A percentile compares a stretch with the other conserved stretches of the same genome.
Conservation (phyloP, 495 filamentous ascomycete genomes). For the Neurospora tetrasperma region DNA sequence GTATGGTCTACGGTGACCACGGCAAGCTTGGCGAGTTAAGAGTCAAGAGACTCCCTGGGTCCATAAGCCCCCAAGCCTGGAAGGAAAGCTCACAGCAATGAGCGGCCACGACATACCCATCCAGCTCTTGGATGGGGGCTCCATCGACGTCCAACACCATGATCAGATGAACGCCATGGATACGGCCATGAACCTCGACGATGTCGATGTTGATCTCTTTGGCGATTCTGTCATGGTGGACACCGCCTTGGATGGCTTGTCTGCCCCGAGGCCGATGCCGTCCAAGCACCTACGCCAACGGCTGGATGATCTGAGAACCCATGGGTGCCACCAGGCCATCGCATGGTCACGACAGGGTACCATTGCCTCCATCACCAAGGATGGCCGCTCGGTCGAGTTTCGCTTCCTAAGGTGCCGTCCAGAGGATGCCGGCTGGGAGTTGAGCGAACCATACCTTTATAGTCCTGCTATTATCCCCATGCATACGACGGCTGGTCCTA, state of each 20-base stretch:
- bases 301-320: slow-evolving; percentile 65
- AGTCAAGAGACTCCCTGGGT: background rate
- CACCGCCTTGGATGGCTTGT: slow-evolving; percentile 37
- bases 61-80: background rate
- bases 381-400: slow-evolving; percentile 57
- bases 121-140: slow-evolving; percentile 19
- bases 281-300: slow-evolving; percentile 61
- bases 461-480: slow-evolving; percentile 24
- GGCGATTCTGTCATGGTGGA: slow-evolving; percentile 47
- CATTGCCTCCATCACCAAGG: slow-evolving; percentile 70
- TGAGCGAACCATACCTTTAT: slow-evolving; percentile 49
- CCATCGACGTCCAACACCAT: slow-evolving; percentile 2
- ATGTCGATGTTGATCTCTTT: slow-evolving; percentile 68
- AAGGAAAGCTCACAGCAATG: slow-evolving; percentile 7
- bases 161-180: slow-evolving; percentile 15
- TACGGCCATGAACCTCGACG: slow-evolving; percentile 45
- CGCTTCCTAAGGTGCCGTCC: slow-evolving; percentile 61
- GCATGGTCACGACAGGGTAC: slow-evolving; percentile 86
- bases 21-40: background rate
- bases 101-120: slow-evolving; percentile 27
- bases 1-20: background rate
- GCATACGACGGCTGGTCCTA: slow-evolving; percentile 40
- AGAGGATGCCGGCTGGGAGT: slow-evolving; percentile 63
- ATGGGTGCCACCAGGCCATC: slow-evolving; percentile 78
- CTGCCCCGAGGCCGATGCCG: slow-evolving; percentile 31